Evolutionary conservation across 345 rosid genomes (phyloP).

Genomic region (Rhodamnia argentea): DNA sequence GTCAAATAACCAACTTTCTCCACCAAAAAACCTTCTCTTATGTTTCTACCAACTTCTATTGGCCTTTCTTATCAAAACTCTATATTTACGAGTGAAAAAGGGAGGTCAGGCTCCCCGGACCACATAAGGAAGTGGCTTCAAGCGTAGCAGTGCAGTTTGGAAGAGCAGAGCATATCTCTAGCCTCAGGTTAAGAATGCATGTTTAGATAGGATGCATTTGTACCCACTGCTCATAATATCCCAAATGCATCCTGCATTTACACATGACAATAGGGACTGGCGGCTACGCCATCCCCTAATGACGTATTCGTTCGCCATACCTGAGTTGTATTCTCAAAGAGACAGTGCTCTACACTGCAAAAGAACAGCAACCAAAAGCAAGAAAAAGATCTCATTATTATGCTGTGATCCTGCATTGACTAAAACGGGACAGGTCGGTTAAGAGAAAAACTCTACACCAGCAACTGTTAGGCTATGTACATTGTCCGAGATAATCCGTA

Average conservation of each 20-base stretch:
- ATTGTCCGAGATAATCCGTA: background rate
- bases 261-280: background rate
- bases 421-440: background rate
- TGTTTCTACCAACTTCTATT: background rate
- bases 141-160: constrained; percentile 59
- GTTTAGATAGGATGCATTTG: constrained; percentile 23
- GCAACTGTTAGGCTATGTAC: background rate
- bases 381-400: background rate
- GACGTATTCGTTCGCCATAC: background rate
- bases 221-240: background rate
- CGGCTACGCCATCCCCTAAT: background rate
- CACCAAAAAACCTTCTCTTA: background rate
- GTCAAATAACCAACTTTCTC: background rate
- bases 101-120: constrained; percentile 54
- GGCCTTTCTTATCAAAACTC: background rate
- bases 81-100: constrained; percentile 11
- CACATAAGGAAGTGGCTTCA: constrained; percentile 68
- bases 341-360: background rate
- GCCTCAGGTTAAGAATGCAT: constrained; percentile 32
- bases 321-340: background rate
- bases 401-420: background rate
- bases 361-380: background rate
- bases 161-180: constrained; percentile 30
- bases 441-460: background rate
- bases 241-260: background rate